A percentile compares a stretch with the other conserved stretches of the same genome.
phyloP scores from a whole-genome alignment of 2,329 filamentous ascomycete species.

The Colletotrichum sp. region DNA sequence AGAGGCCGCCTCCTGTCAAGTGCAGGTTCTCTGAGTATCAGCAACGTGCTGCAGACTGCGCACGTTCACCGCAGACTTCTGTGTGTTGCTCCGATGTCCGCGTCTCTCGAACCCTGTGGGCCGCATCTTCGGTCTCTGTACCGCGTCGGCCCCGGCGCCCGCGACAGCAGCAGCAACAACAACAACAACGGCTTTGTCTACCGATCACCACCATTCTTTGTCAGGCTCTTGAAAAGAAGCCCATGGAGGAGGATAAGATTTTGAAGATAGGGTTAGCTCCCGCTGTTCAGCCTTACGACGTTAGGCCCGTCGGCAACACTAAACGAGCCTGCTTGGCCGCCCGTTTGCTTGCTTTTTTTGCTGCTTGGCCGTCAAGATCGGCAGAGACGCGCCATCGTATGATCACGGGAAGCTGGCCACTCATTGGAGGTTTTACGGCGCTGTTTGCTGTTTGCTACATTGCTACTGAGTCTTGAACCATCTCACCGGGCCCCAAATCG shows the following conservation, averaged over 20 bases:
- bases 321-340: neutral
- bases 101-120: neutral
- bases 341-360: constrained; percentile 13
- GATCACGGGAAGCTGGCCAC: neutral
- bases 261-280: neutral
- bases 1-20: neutral
- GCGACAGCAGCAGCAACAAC: neutral
- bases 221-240: neutral
- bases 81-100: neutral
- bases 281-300: constrained; percentile 9
- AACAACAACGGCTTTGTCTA: neutral
- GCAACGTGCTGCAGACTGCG: neutral
- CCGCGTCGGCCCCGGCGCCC: neutral
- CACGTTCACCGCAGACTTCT: neutral
- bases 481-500: neutral
- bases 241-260: neutral
- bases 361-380: neutral
- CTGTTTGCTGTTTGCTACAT: neutral
- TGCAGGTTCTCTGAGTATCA: neutral
- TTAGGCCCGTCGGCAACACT: constrained; percentile 2
- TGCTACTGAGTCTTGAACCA: neutral
- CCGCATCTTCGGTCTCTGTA: neutral
- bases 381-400: constrained; percentile 5
- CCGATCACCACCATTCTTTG: neutral
- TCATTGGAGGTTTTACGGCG: constrained; percentile 4